Percentiles rank a stretch among this genome's conserved stretches.
phyloP scores from a whole-genome alignment of 805 yeast species.

The Schwanniomyces occidentalis region DNA sequence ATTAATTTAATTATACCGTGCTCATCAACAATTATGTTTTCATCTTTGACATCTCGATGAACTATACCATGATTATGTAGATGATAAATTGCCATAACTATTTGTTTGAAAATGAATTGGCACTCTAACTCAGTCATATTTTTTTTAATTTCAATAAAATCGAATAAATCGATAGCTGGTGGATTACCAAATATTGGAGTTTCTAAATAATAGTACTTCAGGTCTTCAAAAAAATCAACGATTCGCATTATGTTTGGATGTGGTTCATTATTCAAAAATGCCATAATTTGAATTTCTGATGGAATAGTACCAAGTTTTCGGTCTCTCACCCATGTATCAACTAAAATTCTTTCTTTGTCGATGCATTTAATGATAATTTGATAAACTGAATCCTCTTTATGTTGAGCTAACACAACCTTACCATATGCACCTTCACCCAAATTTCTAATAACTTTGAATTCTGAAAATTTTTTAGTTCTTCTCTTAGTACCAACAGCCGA shows the following conservation, averaged over 20 bases:
- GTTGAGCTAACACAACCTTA: conserved; percentile 78
- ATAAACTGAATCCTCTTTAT: conserved; percentile 60
- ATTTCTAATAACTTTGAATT: conserved; percentile 68
- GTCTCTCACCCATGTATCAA: conserved; percentile 97
- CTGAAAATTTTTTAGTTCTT: conserved; percentile 68
- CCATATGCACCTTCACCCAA: conserved; percentile 99
- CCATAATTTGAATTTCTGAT: conserved; percentile 92
- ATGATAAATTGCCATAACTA: conserved; percentile 76
- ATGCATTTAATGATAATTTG: conserved; percentile 84
- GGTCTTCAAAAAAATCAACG: conserved; percentile 92
- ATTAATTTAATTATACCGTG: conserved; percentile 80
- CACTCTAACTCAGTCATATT: conserved; percentile 81
- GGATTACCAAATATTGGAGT: conserved; percentile 87
- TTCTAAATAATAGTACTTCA: conserved; percentile 83
- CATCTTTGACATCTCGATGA: conserved; percentile 95
- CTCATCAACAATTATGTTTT: conserved; percentile 84
- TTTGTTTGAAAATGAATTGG: conserved; percentile 73
- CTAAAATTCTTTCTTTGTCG: conserved; percentile 87
- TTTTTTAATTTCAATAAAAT: conserved; percentile 81
- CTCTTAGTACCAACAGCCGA: conserved; percentile 59
- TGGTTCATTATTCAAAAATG: conserved; percentile 70
- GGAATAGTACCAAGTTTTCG: conserved; percentile 90
- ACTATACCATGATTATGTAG: conserved; percentile 84
- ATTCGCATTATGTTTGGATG: conserved; percentile 87
- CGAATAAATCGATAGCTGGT: conserved; percentile 92